Percentiles rank a stretch among this genome's conserved stretches.
phyloP scores from a whole-genome alignment of 148 eudicot genomes.

The Camellia lanceoleosa region DNA sequence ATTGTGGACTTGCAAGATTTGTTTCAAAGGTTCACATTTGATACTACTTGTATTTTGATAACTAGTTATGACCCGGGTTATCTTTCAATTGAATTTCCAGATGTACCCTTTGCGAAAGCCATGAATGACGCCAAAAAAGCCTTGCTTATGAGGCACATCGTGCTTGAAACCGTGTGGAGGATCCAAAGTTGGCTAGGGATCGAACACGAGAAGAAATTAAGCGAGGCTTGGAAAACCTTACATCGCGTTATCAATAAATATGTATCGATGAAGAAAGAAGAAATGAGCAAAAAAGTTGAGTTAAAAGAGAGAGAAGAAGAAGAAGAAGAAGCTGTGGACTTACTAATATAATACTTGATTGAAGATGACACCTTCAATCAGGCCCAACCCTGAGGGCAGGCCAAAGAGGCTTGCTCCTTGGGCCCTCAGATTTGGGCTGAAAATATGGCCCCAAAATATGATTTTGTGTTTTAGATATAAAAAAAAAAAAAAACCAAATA shows the following conservation, averaged over 20 bases:
- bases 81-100: constrained; percentile 31
- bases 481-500: too few relatives aligned
- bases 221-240: constrained; percentile 32
- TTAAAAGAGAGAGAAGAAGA: neutral
- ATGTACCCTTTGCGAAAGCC: constrained; percentile 39
- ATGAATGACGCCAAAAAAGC: constrained; percentile 45
- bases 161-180: constrained; percentile 50
- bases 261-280: constrained; percentile 24
- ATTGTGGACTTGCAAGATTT: constrained; percentile 54
- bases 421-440: too few relatives aligned
- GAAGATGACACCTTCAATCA: constrained; percentile 4
- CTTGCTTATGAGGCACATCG: constrained; percentile 28
- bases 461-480: too few relatives aligned
- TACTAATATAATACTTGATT: constrained; percentile 34
- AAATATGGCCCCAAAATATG: too few relatives aligned
- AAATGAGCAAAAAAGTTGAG: constrained; percentile 5
- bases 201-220: constrained; percentile 39
- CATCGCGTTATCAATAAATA: constrained; percentile 33
- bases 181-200: constrained; percentile 43
- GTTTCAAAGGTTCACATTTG: constrained; percentile 53
- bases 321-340: constrained; percentile 18
- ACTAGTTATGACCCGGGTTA: constrained; percentile 46
- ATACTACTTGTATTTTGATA: constrained; percentile 36
- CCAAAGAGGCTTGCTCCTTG: too few relatives aligned
- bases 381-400: too few relatives aligned